Conservation (phyloP, 176 grass and related monocot species). For the Ensete ventricosum region DNA sequence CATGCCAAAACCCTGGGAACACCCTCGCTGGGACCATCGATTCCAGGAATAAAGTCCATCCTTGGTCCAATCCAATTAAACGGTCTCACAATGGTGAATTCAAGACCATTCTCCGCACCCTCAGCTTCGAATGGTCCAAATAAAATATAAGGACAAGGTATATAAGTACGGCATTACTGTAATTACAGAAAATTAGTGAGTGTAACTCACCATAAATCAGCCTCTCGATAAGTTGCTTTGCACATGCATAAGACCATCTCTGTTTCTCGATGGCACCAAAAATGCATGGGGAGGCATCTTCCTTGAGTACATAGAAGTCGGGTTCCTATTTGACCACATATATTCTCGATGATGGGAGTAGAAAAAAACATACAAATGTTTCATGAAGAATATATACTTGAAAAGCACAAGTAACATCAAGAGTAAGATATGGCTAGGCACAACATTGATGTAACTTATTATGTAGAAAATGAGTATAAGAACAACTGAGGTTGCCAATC, state of each 20-base stretch:
- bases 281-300: constrained; percentile 94
- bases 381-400: not conserved
- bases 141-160: not conserved
- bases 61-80: constrained; percentile 99
- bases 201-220: constrained; percentile 66
- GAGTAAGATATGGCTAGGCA: not conserved
- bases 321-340: constrained; percentile 41
- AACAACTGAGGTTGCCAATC: too few species aligned
- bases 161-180: not conserved
- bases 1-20: constrained; percentile 95
- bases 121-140: constrained; percentile 48
- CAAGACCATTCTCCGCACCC: constrained; percentile 82
- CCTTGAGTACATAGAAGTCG: constrained; percentile 85
- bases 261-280: constrained; percentile 96
- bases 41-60: constrained; percentile 98
- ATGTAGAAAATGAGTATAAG: too few species aligned
- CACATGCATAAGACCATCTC: constrained; percentile 93
- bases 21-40: constrained; percentile 97
- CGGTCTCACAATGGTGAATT: constrained; percentile 90
- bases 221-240: constrained; percentile 95
- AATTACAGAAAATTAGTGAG: constrained; percentile 7
- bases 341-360: not conserved
- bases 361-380: not conserved
- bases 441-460: not conserved
- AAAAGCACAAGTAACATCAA: not conserved